Percentiles rank a stretch among this genome's conserved stretches.
phyloP scores from a whole-genome alignment of 2,329 filamentous ascomycete genomes.

The Trichoderma aggressivum region DNA sequence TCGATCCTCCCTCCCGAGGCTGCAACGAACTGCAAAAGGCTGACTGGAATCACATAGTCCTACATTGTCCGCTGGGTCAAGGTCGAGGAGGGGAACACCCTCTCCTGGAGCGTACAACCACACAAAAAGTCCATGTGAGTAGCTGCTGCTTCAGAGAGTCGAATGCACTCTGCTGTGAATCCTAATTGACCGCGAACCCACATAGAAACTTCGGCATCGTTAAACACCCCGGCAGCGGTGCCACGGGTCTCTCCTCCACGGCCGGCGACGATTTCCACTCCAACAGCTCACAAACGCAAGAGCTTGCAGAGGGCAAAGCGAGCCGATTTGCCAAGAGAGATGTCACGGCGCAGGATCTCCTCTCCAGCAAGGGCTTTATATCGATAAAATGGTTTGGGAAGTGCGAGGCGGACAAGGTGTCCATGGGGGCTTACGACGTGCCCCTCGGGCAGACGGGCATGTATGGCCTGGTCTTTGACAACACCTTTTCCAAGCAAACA shows the following conservation, averaged over 20 bases:
- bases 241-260: conserved; percentile 44
- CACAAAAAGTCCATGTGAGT: conserved; percentile 90
- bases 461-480: conserved; percentile 96
- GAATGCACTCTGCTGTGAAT: background rate
- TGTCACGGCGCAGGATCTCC: conserved; percentile 58
- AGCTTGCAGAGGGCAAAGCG: conserved; percentile 43
- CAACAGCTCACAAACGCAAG: conserved; percentile 47
- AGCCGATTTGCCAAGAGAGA: conserved; percentile 55
- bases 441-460: conserved; percentile 73
- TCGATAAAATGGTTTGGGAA: conserved; percentile 84
- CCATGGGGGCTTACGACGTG: conserved; percentile 85
- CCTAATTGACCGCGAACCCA: background rate
- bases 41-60: conserved; percentile 58
- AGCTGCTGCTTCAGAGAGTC: background rate
- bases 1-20: background rate
- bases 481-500: conserved; percentile 93
- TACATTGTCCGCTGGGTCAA: conserved; percentile 98
- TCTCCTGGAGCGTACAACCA: conserved; percentile 96
- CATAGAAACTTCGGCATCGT: conserved; percentile 89
- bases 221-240: conserved; percentile 81
- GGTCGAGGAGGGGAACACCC: conserved; percentile 83
- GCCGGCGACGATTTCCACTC: conserved; percentile 43
- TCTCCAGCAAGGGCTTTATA: conserved; percentile 65
- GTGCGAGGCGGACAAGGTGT: conserved; percentile 94
- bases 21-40: conserved; percentile 10